Base-by-base conservation (phyloP, 768 basidiomycete genomes). In the Phylloporus sp. region DNA sequence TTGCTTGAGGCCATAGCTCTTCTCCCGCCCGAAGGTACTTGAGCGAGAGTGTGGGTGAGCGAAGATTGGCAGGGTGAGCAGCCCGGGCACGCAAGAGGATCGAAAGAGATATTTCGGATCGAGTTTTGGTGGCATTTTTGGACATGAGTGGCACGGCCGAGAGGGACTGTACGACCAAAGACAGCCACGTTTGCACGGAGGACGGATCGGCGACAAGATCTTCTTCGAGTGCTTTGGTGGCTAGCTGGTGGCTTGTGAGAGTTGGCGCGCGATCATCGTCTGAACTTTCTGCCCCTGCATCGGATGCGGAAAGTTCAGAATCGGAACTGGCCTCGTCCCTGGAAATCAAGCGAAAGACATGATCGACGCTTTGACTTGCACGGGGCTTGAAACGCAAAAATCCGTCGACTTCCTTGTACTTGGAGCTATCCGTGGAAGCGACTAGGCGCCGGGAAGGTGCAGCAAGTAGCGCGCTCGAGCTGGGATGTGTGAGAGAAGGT, bases 11-110 rank as follows among this genome's bases (percentile, higher is more conserved):
- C 87, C 86, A 90, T 15, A 85, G 57, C 49, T 86, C 80, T 64
- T 87, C 85, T 15, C 86, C 86, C 2, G 84, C 79, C 44, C 75
- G 76, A 37, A 92, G 69, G 66, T 86, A 85, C 45, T 73, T 75
- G 24, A 87, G 58, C n/a, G 76, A 73, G 24, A 92, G 68, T 5
- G 59, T 35, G 32, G 68, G 69, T 4, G 82, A 85, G 18, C 53
- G 61, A 3, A 60, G 43, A 57, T 85, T 85, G 23, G 61, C 60
- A 9, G 77, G 70, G 52, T 84, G 73, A 1, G 77, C 77, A 17
- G 70, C 57, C 9, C 89, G 57, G 3, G 90, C 87, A 34, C 84
- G 82, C 1, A 71, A 62, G 24, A 90, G 70, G 24, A 91, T 70
- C 4, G 89, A 78, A 14, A 85, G 56, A 3, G 85, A 68, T 46